These are phyloP conservation scores for Ceratonia siliqua DNA, from an alignment of 306 rosid genomes.

Conservation along the genomic window DNA sequence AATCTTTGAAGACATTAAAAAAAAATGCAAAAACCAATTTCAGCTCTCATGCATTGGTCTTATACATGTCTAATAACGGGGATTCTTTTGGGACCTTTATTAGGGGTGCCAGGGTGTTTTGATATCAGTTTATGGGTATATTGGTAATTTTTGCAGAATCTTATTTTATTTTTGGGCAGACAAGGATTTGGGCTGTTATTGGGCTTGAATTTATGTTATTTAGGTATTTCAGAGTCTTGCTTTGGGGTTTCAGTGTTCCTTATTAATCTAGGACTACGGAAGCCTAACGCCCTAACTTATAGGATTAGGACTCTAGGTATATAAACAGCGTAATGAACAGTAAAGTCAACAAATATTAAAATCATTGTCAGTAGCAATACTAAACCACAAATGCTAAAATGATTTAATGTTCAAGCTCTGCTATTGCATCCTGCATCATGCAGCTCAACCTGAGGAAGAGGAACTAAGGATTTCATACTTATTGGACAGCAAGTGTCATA, in stretches of 20 bases:
- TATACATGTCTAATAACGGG: not conserved
- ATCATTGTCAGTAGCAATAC: conserved; percentile 11
- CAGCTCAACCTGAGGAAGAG: not conserved
- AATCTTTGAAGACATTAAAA: too few relatives aligned
- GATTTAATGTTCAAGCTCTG: conserved; percentile 17
- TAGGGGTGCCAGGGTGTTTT: not conserved
- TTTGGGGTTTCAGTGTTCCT: too few relatives aligned
- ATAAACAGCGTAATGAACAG: too few relatives aligned
- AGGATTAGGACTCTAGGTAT: too few relatives aligned
- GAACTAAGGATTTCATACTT: not conserved
- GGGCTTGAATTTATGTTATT: too few relatives aligned
- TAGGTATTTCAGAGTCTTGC: too few relatives aligned
- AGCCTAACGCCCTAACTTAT: too few relatives aligned
- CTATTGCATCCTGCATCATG: conserved; percentile 22
- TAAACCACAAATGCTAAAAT: conserved; percentile 11
- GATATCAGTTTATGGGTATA: not conserved
- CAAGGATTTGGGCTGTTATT: too few relatives aligned
- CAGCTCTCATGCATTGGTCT: not conserved
- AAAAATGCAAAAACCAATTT: not conserved
- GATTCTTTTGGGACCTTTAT: not conserved
- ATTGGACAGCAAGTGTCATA: not conserved
- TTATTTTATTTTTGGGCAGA: not conserved
- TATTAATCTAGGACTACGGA: too few relatives aligned
- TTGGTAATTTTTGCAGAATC: not conserved
- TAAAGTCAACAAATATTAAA: conserved; percentile 23